These are phyloP conservation scores for Blastocystis sp. DNA, from an alignment of 352 stramenopile species.

Conservation along the genomic window DNA sequence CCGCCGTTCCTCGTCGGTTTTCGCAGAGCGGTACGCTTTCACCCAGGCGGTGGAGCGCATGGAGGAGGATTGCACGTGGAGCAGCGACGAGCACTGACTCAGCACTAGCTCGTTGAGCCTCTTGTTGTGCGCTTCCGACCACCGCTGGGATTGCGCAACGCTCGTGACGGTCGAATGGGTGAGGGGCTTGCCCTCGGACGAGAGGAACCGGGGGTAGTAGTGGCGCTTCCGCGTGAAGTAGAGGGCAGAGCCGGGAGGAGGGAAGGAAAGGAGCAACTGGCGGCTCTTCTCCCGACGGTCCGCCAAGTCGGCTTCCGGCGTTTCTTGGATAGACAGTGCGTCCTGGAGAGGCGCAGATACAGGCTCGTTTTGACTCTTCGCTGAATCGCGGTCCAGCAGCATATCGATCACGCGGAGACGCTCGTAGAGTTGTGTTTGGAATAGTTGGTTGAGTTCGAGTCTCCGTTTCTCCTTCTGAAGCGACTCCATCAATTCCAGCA, in stretches of 20 bases:
- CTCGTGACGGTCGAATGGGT: neutral
- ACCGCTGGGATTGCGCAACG: neutral
- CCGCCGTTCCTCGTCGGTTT: neutral
- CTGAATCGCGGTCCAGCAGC: neutral
- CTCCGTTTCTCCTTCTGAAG: neutral
- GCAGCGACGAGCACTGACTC: constrained; percentile 11
- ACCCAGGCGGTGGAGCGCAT: neutral
- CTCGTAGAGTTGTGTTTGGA: neutral
- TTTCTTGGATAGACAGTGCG: neutral
- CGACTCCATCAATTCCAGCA: neutral
- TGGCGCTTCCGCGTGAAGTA: constrained; percentile 42
- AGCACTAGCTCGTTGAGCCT: constrained; percentile 18
- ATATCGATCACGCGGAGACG: neutral
- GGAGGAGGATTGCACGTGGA: neutral
- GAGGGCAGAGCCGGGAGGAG: neutral
- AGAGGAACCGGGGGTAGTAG: constrained; percentile 9
- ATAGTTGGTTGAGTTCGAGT: neutral
- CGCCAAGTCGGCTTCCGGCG: neutral
- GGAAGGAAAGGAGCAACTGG: constrained; percentile 21
- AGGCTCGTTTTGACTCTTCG: neutral
- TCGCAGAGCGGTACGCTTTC: constrained; percentile 4
- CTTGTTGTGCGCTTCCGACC: constrained; percentile 3
- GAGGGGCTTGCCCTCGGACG: constrained; percentile 21
- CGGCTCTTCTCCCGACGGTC: neutral
- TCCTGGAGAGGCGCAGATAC: neutral